These are phyloP conservation scores for Neonectria neomacrospora DNA, from an alignment of 2,329 filamentous ascomycete species.

Conservation along the genomic window DNA sequence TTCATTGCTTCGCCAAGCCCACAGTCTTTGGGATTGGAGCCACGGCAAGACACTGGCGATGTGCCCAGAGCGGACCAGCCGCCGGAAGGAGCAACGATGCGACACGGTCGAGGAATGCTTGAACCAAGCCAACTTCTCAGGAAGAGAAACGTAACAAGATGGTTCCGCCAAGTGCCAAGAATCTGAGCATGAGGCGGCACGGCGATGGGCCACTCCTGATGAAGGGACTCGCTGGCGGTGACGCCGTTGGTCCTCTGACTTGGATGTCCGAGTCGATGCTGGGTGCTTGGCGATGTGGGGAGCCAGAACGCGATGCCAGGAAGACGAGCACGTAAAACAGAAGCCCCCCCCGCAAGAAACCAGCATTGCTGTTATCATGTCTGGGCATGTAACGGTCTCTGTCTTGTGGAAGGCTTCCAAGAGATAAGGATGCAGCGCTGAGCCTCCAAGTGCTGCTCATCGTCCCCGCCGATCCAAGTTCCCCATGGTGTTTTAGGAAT, in stretches of 20 bases:
- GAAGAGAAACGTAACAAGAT: constrained; percentile 38
- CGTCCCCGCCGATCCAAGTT: neutral
- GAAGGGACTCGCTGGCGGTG: neutral
- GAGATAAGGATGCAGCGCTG: constrained; percentile 30
- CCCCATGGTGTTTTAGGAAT: constrained; percentile 1
- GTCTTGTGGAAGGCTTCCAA: constrained; percentile 28
- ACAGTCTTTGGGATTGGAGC: constrained; percentile 20
- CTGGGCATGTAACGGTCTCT: constrained; percentile 24
- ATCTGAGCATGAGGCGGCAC: constrained; percentile 27
- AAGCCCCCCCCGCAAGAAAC: constrained; percentile 11
- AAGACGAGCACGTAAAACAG: constrained; percentile 22
- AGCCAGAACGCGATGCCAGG: constrained; percentile 37
- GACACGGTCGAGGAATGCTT: constrained; percentile 22
- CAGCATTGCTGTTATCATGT: constrained; percentile 32
- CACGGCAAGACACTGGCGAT: constrained; percentile 22
- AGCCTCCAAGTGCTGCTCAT: constrained; percentile 10
- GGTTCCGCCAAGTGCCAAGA: constrained; percentile 33
- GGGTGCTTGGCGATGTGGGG: constrained; percentile 33
- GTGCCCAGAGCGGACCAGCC: constrained; percentile 29
- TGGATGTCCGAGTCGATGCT: constrained; percentile 32
- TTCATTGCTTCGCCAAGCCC: constrained; percentile 32
- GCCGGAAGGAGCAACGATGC: constrained; percentile 31
- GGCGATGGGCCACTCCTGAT: constrained; percentile 4
- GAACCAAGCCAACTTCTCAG: constrained; percentile 21
- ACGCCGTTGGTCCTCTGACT: constrained; percentile 20